These are phyloP conservation scores for Elaeagnus macrophylla DNA, from an alignment of 306 rosid species.

Conservation along the genomic window DNA sequence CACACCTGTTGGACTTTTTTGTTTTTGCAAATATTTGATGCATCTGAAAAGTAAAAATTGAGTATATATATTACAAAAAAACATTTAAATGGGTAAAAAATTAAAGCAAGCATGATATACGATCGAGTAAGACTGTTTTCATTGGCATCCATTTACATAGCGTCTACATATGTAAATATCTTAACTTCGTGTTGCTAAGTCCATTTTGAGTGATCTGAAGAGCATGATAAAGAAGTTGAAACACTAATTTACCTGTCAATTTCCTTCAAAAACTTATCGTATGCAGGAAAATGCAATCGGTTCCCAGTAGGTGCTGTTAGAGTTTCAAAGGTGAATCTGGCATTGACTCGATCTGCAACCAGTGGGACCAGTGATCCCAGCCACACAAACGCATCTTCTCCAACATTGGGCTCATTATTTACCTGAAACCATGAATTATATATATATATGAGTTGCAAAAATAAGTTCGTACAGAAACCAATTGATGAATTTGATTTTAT, in stretches of 20 bases:
- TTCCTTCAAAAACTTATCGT: conserved; percentile 63
- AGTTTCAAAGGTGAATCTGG: conserved; percentile 72
- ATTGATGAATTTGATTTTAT: too few relatives aligned
- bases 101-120: too few relatives aligned
- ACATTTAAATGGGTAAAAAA: neutral
- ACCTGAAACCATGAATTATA: conserved; percentile 34
- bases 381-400: conserved; percentile 95
- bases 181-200: too few relatives aligned
- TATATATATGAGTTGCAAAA: too few relatives aligned
- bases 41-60: conserved; percentile 28
- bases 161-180: too few relatives aligned
- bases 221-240: neutral
- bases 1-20: conserved; percentile 55
- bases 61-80: conserved; percentile 3
- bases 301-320: conserved; percentile 65
- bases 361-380: conserved; percentile 61
- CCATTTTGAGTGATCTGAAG: neutral
- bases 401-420: conserved; percentile 47
- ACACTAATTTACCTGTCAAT: conserved; percentile 47
- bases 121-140: too few relatives aligned
- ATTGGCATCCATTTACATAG: too few relatives aligned
- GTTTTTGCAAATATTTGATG: conserved; percentile 55
- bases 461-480: too few relatives aligned
- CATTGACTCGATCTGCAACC: conserved; percentile 66
- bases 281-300: conserved; percentile 78